Evolutionary conservation across 441 rosid species (phyloP).

Genomic region (Codiaeum variegatum): DNA sequence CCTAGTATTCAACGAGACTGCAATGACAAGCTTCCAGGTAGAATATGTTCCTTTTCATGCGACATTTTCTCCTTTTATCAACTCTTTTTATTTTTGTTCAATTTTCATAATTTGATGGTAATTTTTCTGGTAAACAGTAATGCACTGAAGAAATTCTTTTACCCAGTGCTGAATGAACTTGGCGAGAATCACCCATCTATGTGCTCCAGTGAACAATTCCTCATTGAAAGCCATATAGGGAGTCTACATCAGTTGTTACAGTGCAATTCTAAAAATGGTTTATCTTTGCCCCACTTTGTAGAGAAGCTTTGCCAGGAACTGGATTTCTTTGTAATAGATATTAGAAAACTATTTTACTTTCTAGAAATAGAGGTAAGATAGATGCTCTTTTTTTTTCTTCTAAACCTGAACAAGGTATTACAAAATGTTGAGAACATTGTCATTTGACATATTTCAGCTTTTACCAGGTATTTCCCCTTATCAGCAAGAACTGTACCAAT

Average conservation of each 20-base stretch:
- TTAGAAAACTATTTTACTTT: conserved; percentile 39
- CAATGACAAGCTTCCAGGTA: not conserved
- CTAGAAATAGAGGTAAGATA: conserved; percentile 55
- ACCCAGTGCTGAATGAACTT: conserved; percentile 43
- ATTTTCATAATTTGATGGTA: not conserved
- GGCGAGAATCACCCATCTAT: conserved; percentile 22
- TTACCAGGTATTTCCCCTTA: conserved; percentile 54
- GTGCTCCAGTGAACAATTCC: conserved; percentile 27
- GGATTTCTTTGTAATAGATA: conserved; percentile 34
- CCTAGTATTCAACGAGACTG: not conserved
- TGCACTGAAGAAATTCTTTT: conserved; percentile 55
- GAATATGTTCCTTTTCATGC: not conserved
- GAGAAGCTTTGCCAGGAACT: conserved; percentile 49
- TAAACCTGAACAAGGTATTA: not conserved
- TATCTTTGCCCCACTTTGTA: conserved; percentile 29
- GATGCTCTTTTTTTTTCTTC: not conserved
- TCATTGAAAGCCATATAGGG: conserved; percentile 36
- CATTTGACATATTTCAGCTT: conserved; percentile 21
- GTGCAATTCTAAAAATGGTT: conserved; percentile 25
- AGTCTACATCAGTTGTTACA: conserved; percentile 48
- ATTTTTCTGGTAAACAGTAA: conserved; percentile 44
- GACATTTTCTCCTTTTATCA: not conserved
- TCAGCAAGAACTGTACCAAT: conserved; percentile 42
- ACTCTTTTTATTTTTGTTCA: not conserved
- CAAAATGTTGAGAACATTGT: conserved; percentile 12